Conservation (phyloP, 75 land plant genomes). For the Ceratopteris richardii region DNA sequence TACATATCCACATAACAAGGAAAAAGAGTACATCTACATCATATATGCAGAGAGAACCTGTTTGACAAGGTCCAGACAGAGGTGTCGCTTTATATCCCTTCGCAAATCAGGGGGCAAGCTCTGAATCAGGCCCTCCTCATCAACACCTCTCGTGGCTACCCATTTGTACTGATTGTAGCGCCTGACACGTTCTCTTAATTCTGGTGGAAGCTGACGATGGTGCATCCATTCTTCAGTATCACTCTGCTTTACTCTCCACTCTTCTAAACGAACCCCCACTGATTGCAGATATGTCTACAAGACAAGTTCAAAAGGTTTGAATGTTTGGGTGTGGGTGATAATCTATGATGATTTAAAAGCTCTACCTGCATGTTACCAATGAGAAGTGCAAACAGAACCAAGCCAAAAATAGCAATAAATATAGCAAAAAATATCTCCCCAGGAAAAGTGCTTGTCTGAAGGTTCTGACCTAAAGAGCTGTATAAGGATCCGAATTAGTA, state of each 20-base stretch:
- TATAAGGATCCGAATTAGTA: no score
- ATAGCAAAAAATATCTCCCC: slow-evolving; percentile 82
- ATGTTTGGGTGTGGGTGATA: no score
- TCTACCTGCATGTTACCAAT: slow-evolving; percentile 96
- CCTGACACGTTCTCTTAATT: slow-evolving; percentile 46
- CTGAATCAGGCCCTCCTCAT: slow-evolving; percentile 60
- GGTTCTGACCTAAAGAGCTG: slow-evolving; percentile 86
- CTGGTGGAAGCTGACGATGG: slow-evolving; percentile 75
- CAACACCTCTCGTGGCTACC: slow-evolving; percentile 74
- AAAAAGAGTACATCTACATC: no score
- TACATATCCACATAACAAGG: no score
- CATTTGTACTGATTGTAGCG: slow-evolving; percentile 71
- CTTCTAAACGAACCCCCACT: slow-evolving; percentile 56
- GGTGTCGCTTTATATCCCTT: slow-evolving; percentile 74
- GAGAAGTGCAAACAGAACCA: slow-evolving; percentile 84
- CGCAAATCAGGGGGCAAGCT: slow-evolving; percentile 65
- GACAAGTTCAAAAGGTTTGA: no score
- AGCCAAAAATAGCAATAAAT: slow-evolving; percentile 59
- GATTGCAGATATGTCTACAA: slow-evolving; percentile 79
- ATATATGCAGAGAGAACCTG: no score
- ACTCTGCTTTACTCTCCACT: slow-evolving; percentile 67
- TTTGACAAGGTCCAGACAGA: slow-evolving; percentile 75
- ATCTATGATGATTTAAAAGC: no score
- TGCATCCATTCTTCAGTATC: slow-evolving; percentile 92
- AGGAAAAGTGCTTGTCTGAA: slow-evolving; percentile 57